Evolutionary conservation across 2,329 filamentous ascomycete genomes (phyloP).

Genomic region (Exophiala aquamarina): DNA sequence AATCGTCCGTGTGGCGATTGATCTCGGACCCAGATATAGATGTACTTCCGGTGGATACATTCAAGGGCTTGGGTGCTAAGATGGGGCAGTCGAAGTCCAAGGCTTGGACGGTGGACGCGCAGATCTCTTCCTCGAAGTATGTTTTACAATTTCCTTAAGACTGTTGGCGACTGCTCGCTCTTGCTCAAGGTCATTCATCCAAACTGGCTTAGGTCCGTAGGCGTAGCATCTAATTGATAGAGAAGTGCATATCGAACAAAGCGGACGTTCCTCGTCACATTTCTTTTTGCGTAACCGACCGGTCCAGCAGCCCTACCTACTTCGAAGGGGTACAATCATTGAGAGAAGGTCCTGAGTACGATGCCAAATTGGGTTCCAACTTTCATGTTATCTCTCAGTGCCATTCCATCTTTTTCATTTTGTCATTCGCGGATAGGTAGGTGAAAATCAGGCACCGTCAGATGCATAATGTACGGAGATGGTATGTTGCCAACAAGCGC

Average conservation of each 20-base stretch:
- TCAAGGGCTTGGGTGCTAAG: too few relatives aligned
- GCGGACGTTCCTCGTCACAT: conserved; percentile 5
- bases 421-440: too few relatives aligned
- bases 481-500: too few relatives aligned
- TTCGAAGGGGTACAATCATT: neutral
- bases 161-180: conserved; percentile 1
- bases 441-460: too few relatives aligned
- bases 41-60: too few relatives aligned
- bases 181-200: conserved; percentile 6
- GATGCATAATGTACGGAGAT: too few relatives aligned
- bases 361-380: too few relatives aligned
- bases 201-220: conserved; percentile 1
- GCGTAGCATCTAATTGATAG: conserved; percentile 6
- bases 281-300: conserved; percentile 1
- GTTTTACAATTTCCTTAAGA: conserved; percentile 9
- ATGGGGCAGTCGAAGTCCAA: neutral
- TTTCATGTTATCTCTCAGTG: too few relatives aligned
- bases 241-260: neutral
- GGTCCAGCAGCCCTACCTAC: conserved; percentile 2
- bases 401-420: too few relatives aligned
- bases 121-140: conserved; percentile 2
- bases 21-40: too few relatives aligned
- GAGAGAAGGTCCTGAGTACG: too few relatives aligned
- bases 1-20: too few relatives aligned
- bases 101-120: neutral